Evolutionary conservation across 768 basidiomycete genomes (phyloP), one percentile per base, ranked within the genome.

Genomic region (Filobasidium floriforme): DNA sequence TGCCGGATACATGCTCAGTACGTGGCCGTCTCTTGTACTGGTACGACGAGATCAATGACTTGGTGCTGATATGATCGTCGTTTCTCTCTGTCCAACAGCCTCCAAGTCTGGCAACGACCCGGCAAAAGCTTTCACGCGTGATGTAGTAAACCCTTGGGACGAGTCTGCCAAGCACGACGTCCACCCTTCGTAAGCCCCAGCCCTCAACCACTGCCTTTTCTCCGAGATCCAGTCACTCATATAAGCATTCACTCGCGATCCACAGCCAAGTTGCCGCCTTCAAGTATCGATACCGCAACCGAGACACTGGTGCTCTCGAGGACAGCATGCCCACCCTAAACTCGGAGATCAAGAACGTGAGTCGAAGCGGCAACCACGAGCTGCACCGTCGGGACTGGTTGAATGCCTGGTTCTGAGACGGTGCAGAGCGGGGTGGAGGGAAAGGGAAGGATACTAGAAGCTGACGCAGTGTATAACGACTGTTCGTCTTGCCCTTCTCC

Each of bases 1-100:
- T 32, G 77, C 77, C 9, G 77, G 77, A 44, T 78, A 76, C 71
- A 75, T 78, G 71, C 71, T 78, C 74, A 68, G 67, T 76, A 63
- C 71, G 76, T 76, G 15, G 49, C 26, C n/a, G 41, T 55, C 7
- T 2, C 14, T n/a, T 18, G n/a, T n/a, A n/a, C n/a, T n/a, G n/a
- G n/a, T 1, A 24, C 12, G 14, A 6, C 11, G 12, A 32, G 29
- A 57, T 6, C 18, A 6, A 26, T 28, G 32, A 37, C 24, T 14
- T 55, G 26, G 14, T 60, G 1, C 32, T 60, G 37, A 37, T 37
- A 9, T 4, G 3, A 9, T 6, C 41, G 15, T 28, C 51, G 41
- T 1, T 54, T 51, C 28, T 43, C 44, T 61, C 57, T 19, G 10
- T 49, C 40, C 40, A 22, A 26, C 60, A 75, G 75, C 69, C 70